Base-by-base conservation (phyloP, 192 early-diverging fungal species). In the Podila epigama region DNA sequence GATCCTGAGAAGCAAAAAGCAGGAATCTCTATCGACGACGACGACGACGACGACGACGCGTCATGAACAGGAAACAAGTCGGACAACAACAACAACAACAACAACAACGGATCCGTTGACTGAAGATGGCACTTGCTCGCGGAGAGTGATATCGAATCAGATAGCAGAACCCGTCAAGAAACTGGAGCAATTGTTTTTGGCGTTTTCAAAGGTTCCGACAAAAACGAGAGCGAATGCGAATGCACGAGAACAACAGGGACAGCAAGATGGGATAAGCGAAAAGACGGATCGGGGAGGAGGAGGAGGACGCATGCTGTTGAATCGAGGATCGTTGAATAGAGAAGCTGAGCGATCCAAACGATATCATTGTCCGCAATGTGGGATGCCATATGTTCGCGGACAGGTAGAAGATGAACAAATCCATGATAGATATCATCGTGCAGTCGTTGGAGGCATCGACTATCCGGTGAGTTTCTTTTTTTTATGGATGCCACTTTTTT, bases 341-440 rank as follows among this genome's bases (percentile, higher is more conserved):
- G 83, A 79, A 41, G 70, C 63, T 48, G 72, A 68, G 39, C 64
- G 55, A 22, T 67, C 44, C 32, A 60, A 67, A 29, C 66, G 50
- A 18, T 68, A 52, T 51, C 82, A 77, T 27, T 84, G 82, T 53
- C 75, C 79, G 20, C 69, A 81, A 32, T 84, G 83, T 34, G 42
- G 70, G 29, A 84, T 84, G 83, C 78, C 75, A 6, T 84, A 79
- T 63, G 69, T 58, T n/a, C 58, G 55, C 9, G 83, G 83, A n/a
- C 75, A 68, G 12, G 25, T 50, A 0, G 83, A 79, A 37, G 83
- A 84, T 29, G 83, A 84, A 28, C 48, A 59, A 29, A 61, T 81
- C 8, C 83, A 84, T 71, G 75, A 77, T 10, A 59, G 63, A 7
- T 81, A 79, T 67, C 83, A 84, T 67, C 63, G 66, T 20, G 75